Conservation (phyloP, 306 rosid species). For the Urtica urens region DNA sequence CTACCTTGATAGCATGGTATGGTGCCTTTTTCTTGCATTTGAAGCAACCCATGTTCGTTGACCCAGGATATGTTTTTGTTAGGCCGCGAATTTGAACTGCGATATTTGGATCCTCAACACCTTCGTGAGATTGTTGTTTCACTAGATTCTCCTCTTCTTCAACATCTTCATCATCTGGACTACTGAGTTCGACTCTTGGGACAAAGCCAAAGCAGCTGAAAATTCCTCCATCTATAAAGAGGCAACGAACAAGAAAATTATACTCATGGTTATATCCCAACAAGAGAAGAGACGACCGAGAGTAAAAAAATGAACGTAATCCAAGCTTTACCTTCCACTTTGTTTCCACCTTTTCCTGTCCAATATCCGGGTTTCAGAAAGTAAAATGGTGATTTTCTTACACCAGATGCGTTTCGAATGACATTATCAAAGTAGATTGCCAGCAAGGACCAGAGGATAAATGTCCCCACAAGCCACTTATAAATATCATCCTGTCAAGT, state of each 20-base stretch:
- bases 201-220: slow-evolving; percentile 60
- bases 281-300: slow-evolving; percentile 13
- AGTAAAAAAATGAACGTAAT: slow-evolving; percentile 4
- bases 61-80: slow-evolving; percentile 66
- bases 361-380: slow-evolving; percentile 67
- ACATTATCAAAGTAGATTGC: slow-evolving; percentile 85
- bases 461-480: slow-evolving; percentile 54
- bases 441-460: slow-evolving; percentile 64
- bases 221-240: slow-evolving; percentile 56
- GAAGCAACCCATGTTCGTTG: slow-evolving; percentile 44
- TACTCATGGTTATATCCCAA: slow-evolving; percentile 12
- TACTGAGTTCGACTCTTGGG: slow-evolving; percentile 31
- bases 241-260: slow-evolving; percentile 8
- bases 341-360: slow-evolving; percentile 62
- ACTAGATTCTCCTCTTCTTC: slow-evolving; percentile 74
- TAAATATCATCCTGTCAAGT: slow-evolving; percentile 56
- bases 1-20: slow-evolving; percentile 75
- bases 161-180: slow-evolving; percentile 86
- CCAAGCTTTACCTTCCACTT: slow-evolving; percentile 45
- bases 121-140: slow-evolving; percentile 39
- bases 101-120: slow-evolving; percentile 42
- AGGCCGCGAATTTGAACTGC: slow-evolving; percentile 85
- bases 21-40: slow-evolving; percentile 52
- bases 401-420: slow-evolving; percentile 75
- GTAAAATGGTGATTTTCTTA: slow-evolving; percentile 63